Base-by-base conservation (phyloP, 1,284 basidiomycete species). In the Hemileia vastatrix region DNA sequence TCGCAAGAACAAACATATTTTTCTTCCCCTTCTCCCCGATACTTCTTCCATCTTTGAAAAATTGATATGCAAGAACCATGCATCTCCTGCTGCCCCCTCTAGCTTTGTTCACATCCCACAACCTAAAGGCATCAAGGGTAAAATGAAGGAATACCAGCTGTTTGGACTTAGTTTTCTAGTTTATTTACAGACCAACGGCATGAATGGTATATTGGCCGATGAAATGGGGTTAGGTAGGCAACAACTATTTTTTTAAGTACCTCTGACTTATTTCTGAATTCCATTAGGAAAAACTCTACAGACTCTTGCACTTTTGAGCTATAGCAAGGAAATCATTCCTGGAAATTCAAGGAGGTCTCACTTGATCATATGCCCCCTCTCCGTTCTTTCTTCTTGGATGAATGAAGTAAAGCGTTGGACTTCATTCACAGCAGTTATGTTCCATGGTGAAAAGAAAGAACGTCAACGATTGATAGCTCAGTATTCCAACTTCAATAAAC, bases 161-260 rank as follows among this genome's bases (percentile, higher is more conserved):
- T 76, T 78, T 36, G 83, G 83, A 0, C 72, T 84, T 21, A 80
- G 81, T 1, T 84, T 79, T 64, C 74, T 84, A 11, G 78, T 78
- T 2, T 77, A 79, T 63, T 83, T 84, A 82, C 79, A 82, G 66
- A 75, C 77, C 6, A 84, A 84, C 65, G 83, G 82, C 80, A 81
- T 84, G 77, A 83, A 81, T 64, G 82, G 81, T 64, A 81, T 84
- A 50, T 76, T 84, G 0, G 83, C 81, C 24, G 83, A 84, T 64
- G 83, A 82, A 81, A 80, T 84, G 83, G 83, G 82, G 65, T 79
- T 84, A 4, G 13, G 49, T 51, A n/a, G n/a, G n/a, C n/a, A n/a
- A n/a, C 18, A 15, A 18, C 43, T 15, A n/a, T 40, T 44, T 49
- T 54, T 55, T 24, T 33, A 24, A 47, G 24, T 24, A 9, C 6